Evolutionary conservation across 352 stramenopile genomes (phyloP), one percentile per base, ranked within the genome.

Genomic region (Pythium utonaiense): DNA sequence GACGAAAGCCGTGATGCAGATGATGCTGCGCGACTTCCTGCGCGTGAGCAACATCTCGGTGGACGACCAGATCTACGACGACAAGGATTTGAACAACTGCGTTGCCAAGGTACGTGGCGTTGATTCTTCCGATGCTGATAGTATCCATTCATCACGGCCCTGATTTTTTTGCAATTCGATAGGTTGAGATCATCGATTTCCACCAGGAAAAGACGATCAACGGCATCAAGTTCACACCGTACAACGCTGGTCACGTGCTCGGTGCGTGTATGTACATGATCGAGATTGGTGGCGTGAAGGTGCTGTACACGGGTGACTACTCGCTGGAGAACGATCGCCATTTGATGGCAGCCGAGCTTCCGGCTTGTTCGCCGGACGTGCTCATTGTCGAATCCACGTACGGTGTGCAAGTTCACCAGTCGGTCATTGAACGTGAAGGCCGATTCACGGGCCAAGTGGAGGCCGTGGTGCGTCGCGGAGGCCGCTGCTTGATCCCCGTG

Each of bases 321-420:
- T 98, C 89, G 49, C 94, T 99, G 58, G 97, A 97, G 74, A 98
- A 99, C 62, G 97, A 99, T 80, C 87, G 97, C 12, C 98, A 99
- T 75, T 79, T 99, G 49, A 98, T 98, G 88, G 95, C 84, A 0
- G 86, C 86, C 2, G 85, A 95, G 53, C 69, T 94, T 4, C 84
- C 84, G 1, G 83, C 83, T 9, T 92, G 83, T 45, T 91, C 83
- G 3, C 96, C 97, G 1, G 97, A 99, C 70, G 94, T 99, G 30
- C 83, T 99, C n/a, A 99, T 99, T 60, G 91, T 98, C 2, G 98
- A 99, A 73, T 92, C 89, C 14, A 99, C 98, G 0, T 99, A 99
- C 80, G 98, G 98, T 21, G 92, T 98, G 12, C 93, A 99, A 72
- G 94, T 98, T 22, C 97, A 99, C 77, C 89, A 98, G 60, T 96